phyloP scores from a whole-genome alignment of 2,329 filamentous ascomycete species.

The Beauveria australis region DNA sequence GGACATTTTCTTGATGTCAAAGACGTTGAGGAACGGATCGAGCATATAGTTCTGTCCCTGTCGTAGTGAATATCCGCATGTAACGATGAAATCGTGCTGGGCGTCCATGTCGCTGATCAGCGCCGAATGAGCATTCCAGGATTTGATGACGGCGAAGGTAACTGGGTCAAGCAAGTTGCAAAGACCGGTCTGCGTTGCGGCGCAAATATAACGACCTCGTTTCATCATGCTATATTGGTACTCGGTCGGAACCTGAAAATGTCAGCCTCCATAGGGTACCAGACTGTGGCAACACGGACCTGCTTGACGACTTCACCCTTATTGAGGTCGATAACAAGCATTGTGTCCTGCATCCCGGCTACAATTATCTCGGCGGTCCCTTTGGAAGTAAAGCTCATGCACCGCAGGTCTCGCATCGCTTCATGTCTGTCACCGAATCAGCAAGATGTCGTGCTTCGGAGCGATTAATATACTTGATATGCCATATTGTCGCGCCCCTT shows the following conservation, averaged over 20 bases:
- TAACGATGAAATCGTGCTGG: constrained; percentile 88
- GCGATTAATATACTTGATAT: constrained; percentile 54
- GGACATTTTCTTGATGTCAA: constrained; percentile 83
- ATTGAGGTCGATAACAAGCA: constrained; percentile 67
- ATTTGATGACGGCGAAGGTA: constrained; percentile 70
- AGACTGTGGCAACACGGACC: constrained; percentile 26
- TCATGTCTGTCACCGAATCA: constrained; percentile 42
- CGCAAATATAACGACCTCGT: constrained; percentile 82
- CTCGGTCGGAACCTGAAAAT: constrained; percentile 54
- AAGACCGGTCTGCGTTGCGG: constrained; percentile 72
- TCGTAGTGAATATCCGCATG: constrained; percentile 84
- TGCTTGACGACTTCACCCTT: constrained; percentile 67
- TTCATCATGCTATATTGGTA: constrained; percentile 88
- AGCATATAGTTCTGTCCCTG: constrained; percentile 67
- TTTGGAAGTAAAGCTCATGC: constrained; percentile 92
- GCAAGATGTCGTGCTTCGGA: neutral
- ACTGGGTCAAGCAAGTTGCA: constrained; percentile 81
- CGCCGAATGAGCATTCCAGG: constrained; percentile 84
- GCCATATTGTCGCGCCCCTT: constrained; percentile 79
- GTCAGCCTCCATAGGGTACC: constrained; percentile 21
- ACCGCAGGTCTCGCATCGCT: constrained; percentile 78
- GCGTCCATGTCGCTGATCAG: constrained; percentile 96
- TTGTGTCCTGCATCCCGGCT: constrained; percentile 75
- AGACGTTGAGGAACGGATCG: constrained; percentile 90
- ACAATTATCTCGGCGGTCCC: constrained; percentile 76